Conservation (phyloP, 225 moss, liverwort and hornwort genomes). For the Neckera pumila region DNA sequence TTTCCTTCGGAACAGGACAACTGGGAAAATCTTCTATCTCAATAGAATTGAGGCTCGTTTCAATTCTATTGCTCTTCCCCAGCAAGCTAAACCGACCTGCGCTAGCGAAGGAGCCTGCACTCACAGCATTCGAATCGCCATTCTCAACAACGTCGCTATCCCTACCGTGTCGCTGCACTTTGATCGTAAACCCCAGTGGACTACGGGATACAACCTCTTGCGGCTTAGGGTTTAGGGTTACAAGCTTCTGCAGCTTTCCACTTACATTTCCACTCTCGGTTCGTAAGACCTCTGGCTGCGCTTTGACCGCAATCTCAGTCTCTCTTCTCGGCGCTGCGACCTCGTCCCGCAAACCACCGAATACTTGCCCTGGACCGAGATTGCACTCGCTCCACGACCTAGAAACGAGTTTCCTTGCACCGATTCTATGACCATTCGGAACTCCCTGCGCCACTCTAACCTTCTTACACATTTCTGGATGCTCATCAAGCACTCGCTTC, state of each 20-base stretch:
- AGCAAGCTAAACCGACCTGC: constrained; percentile 26
- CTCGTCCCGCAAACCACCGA: constrained; percentile 1
- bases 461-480: not conserved
- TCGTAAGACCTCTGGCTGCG: not conserved
- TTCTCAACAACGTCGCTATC: not conserved
- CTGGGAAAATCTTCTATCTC: not conserved
- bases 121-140: constrained; percentile 1
- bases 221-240: not conserved
- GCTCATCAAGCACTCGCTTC: constrained; percentile 14
- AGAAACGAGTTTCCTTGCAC: not conserved
- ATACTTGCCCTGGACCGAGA: constrained; percentile 3
- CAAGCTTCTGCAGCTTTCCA: not conserved
- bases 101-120: constrained; percentile 36
- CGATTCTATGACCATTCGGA: not conserved
- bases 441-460: not conserved
- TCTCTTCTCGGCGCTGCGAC: not conserved
- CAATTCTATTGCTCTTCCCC: constrained; percentile 8
- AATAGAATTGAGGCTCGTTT: not conserved
- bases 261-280: not conserved
- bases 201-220: not conserved
- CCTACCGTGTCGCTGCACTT: constrained; percentile 38
- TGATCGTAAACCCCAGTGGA: constrained; percentile 31
- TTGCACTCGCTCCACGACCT: constrained; percentile 47
- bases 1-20: not conserved
- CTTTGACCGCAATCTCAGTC: not conserved